Conservation (phyloP, 768 basidiomycete species). For the Mycena galopus region DNA sequence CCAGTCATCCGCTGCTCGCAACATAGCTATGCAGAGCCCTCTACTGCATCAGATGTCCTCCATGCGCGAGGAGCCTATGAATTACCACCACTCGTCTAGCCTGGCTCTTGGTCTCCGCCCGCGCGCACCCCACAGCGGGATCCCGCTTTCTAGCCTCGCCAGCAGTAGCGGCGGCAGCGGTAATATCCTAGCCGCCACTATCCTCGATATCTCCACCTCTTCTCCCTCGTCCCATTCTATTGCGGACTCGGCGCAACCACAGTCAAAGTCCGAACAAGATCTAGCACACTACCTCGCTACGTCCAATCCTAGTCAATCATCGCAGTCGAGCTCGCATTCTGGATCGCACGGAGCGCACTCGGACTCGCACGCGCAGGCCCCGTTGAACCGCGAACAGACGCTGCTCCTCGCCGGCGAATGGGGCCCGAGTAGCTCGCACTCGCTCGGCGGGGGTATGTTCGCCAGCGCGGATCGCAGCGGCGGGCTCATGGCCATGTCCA, state of each 20-base stretch:
- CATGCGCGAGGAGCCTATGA: slow-evolving; percentile 7
- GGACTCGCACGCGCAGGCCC: no score
- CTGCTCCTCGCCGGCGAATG: slow-evolving; percentile 23
- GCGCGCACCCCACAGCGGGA: neutral
- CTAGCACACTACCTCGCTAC: slow-evolving; percentile 37
- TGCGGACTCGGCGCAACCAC: slow-evolving; percentile 12
- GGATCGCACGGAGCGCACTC: no score
- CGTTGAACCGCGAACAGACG: slow-evolving; percentile 23
- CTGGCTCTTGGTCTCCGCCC: slow-evolving; percentile 16
- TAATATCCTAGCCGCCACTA: slow-evolving; percentile 19
- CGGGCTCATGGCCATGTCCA: neutral
- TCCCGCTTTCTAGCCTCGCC: slow-evolving; percentile 20
- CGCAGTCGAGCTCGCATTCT: no score
- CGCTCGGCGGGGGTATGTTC: slow-evolving; percentile 24
- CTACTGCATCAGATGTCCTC: slow-evolving; percentile 34
- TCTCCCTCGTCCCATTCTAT: slow-evolving; percentile 9
- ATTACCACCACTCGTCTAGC: slow-evolving; percentile 11
- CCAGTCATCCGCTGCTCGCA: slow-evolving; percentile 10
- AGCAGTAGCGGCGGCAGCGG: slow-evolving; percentile 19
- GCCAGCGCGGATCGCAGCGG: slow-evolving; percentile 12
- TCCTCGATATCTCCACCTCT: slow-evolving; percentile 31
- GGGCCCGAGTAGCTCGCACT: neutral
- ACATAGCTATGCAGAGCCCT: slow-evolving; percentile 31
- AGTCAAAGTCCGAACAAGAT: slow-evolving; percentile 36
- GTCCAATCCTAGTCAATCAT: slow-evolving; percentile 15